Evolutionary conservation across 2,329 filamentous ascomycete genomes (phyloP), one percentile per base, ranked within the genome.

Genomic region (Penicillium expansum): DNA sequence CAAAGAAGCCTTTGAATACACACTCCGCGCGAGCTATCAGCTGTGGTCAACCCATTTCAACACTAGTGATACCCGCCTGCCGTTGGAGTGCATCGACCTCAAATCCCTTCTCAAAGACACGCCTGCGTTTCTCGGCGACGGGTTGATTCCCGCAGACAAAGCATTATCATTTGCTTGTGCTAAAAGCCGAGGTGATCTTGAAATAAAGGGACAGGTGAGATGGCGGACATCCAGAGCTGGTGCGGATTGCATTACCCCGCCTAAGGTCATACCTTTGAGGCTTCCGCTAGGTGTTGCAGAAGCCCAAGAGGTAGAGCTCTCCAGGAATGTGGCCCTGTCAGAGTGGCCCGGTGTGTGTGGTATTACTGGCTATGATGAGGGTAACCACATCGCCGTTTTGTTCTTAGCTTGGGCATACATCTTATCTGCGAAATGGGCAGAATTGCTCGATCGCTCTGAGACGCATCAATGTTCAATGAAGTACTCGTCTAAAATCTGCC

Each of bases 331-430:
- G 55, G 59, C 13, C 13, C 35, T 67, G 4, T 52, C 58, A 16
- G 41, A 58, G 8, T 66, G 63, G 62, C 65, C 64, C 6, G 53
- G 58, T 5, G 60, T 64, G 18, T 43, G 63, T 24, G 63, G 61
- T 7, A 52, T 67, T 5, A 14, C 52, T 13, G 52, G 52, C 10
- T 62, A 64, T 35, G 65, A 67, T 22, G 37, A 63, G 10, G 62
- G 59, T 7, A 69, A 67, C 35, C 61, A 69, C 49, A 9, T 69
- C 2, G 33, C 58, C 3, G 52, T 65, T 1, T 52, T 69, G 14
- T 64, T 58, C 33, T 35, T 68, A 20, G 65, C 65, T 43, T 69
- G 66, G 63, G 62, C 65, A 9, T 67, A 67, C 59, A 62, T 69
- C 2, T 20, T 67, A 29, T 68, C 63, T 44, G 62, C 58, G 42